A percentile compares a stretch with the other conserved stretches of the same genome.
These are phyloP conservation scores for Cladosporium oxysporum DNA, from an alignment of 2,329 filamentous ascomycete species.

Conservation along the genomic window DNA sequence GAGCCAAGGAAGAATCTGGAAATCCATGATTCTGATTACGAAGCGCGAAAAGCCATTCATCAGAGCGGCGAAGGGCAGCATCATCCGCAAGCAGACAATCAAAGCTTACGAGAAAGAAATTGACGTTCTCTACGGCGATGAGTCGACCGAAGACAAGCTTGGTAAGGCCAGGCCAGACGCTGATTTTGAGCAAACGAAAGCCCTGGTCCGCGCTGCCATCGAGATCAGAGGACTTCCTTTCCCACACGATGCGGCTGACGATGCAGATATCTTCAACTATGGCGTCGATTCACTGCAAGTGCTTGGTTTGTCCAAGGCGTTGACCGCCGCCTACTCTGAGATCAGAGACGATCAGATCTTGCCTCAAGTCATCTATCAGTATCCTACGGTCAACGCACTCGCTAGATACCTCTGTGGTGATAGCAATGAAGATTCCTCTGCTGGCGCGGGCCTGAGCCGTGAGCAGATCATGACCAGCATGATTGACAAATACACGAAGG, in stretches of 20 bases:
- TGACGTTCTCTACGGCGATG: not conserved
- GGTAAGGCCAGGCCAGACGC: not conserved
- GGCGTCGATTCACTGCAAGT: not conserved
- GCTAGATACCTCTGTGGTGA: not conserved
- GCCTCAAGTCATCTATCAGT: not conserved
- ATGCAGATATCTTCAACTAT: not conserved
- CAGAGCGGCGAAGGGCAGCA: slow-evolving; percentile 50
- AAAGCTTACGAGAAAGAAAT: not conserved
- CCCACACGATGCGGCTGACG: not conserved
- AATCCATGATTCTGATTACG: slow-evolving; percentile 46
- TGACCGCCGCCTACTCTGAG: not conserved
- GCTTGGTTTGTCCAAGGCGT: not conserved
- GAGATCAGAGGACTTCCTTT: not conserved
- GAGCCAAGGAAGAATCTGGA: slow-evolving; percentile 42
- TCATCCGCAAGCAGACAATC: slow-evolving; percentile 35
- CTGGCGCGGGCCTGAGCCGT: not conserved
- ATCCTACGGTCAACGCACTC: not conserved
- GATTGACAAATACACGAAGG: not conserved
- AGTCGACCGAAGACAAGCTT: not conserved
- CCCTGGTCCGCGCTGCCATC: not conserved
- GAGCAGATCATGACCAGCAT: not conserved
- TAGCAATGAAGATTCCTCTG: not conserved
- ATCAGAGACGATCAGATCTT: not conserved
- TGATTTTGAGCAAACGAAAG: not conserved
- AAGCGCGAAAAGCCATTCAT: slow-evolving; percentile 49